phyloP scores from a whole-genome alignment of 2,329 filamentous ascomycete species.

The Chalara sp. region DNA sequence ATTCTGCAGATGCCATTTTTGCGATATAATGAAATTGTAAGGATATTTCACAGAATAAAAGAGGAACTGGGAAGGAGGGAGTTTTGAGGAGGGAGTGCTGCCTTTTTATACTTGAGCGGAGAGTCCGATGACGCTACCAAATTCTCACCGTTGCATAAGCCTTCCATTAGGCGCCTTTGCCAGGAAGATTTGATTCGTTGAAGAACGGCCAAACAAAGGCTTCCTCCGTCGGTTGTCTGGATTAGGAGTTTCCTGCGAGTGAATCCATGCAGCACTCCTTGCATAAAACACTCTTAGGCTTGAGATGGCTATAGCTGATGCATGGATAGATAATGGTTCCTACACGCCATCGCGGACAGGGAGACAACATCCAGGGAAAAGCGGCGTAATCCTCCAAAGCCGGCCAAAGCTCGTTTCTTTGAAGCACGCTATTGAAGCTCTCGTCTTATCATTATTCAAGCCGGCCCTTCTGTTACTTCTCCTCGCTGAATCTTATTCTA shows the following conservation, averaged over 20 bases:
- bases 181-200: conserved; percentile 7
- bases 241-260: conserved; percentile 9
- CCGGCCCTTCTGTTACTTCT: too few species aligned
- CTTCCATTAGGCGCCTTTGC: conserved; percentile 9
- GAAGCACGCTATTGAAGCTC: conserved; percentile 3
- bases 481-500: conserved; percentile 4
- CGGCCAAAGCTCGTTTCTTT: conserved; percentile 3
- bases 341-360: conserved; percentile 1
- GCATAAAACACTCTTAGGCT: conserved; percentile 10
- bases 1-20: conserved; percentile 13
- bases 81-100: conserved; percentile 7
- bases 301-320: conserved; percentile 6
- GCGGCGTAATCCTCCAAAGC: too few species aligned
- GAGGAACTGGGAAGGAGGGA: conserved; percentile 9
- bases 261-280: conserved; percentile 10
- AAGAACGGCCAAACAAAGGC: conserved; percentile 12
- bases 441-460: conserved; percentile 6
- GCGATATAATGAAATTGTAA: conserved; percentile 8
- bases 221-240: conserved; percentile 8
- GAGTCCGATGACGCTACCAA: conserved; percentile 12
- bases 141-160: conserved; percentile 5
- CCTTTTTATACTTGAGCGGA: conserved; percentile 14
- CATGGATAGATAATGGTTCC: too few species aligned
- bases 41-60: conserved; percentile 9
- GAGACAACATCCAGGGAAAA: conserved; percentile 7